Percentiles rank a stretch among this genome's conserved stretches.
Evolutionary conservation across 495 filamentous ascomycete genomes (phyloP).

Genomic region (Haplographium delicatum): DNA sequence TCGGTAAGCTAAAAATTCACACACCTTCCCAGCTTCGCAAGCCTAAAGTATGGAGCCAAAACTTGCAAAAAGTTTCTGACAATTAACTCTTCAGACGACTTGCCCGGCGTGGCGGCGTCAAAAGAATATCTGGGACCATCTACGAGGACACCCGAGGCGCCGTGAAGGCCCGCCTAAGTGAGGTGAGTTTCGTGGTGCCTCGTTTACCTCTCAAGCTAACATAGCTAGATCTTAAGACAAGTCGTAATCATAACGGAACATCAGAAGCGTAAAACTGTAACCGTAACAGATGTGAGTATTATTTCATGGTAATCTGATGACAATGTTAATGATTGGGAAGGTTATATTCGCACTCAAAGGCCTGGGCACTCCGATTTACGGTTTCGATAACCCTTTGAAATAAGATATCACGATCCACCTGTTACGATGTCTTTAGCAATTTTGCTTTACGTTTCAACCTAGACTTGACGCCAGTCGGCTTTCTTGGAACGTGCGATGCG

Average conservation of each 20-base stretch:
- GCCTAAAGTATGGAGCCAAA: too few species aligned
- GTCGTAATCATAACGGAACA: slow-evolving; percentile 45
- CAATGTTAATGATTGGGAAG: too few species aligned
- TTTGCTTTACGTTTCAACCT: too few species aligned
- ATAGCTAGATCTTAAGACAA: slow-evolving; percentile 45
- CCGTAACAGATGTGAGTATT: slow-evolving; percentile 54
- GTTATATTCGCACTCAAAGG: slow-evolving; percentile 55
- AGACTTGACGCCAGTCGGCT: too few species aligned
- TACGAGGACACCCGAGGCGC: slow-evolving; percentile 62
- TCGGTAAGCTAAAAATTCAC: slow-evolving; percentile 54
- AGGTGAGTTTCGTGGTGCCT: slow-evolving; percentile 35
- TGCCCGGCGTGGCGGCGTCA: slow-evolving; percentile 73
- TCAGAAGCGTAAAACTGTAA: slow-evolving; percentile 52
- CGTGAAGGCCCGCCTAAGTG: slow-evolving; percentile 46
- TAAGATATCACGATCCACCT: too few species aligned
- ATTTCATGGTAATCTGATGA: too few species aligned
- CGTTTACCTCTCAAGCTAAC: not conserved
- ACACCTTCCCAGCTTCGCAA: too few species aligned
- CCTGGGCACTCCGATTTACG: slow-evolving; percentile 43
- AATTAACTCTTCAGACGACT: slow-evolving; percentile 69
- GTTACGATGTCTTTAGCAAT: too few species aligned
- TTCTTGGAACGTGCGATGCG: too few species aligned
- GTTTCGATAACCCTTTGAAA: slow-evolving; percentile 42
- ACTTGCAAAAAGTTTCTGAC: too few species aligned
- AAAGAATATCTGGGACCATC: slow-evolving; percentile 61